Percentiles rank a stretch among this genome's conserved stretches.
Evolutionary conservation across 1,284 basidiomycete species (phyloP).

Genomic region (Pseudozyma flocculosa): DNA sequence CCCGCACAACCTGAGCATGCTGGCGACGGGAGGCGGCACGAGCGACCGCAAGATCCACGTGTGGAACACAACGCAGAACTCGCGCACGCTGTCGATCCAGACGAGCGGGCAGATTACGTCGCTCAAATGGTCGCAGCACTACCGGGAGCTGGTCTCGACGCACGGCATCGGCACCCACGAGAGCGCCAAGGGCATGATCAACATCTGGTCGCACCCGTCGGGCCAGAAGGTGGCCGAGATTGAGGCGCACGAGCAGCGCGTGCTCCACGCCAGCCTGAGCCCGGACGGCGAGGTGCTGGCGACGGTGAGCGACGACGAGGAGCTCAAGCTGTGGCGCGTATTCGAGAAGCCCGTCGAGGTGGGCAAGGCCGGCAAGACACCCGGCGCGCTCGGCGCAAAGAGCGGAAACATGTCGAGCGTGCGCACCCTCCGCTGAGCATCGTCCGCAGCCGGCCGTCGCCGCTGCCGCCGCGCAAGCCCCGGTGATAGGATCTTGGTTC

Average conservation of each 20-base stretch:
- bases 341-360: constrained; percentile 49
- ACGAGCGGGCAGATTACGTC: constrained; percentile 80
- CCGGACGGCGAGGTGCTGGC: constrained; percentile 56
- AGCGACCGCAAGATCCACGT: constrained; percentile 91
- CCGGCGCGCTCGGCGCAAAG: constrained; percentile 13
- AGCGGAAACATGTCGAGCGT: constrained; percentile 13
- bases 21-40: constrained; percentile 92
- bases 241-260: constrained; percentile 52
- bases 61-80: constrained; percentile 64
- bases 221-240: constrained; percentile 50
- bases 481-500: too few species aligned
- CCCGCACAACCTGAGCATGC: constrained; percentile 87
- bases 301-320: constrained; percentile 54
- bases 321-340: constrained; percentile 56
- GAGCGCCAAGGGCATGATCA: constrained; percentile 42
- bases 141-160: constrained; percentile 86
- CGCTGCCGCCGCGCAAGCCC: too few species aligned
- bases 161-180: constrained; percentile 66
- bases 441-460: too few species aligned
- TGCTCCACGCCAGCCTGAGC: constrained; percentile 45
- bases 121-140: constrained; percentile 81
- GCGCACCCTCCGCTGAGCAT: constrained; percentile 26
- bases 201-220: constrained; percentile 54
- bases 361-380: constrained; percentile 22
- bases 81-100: constrained; percentile 49